Base-by-base conservation (phyloP, 768 basidiomycete species). In the Panellus pusillus region DNA sequence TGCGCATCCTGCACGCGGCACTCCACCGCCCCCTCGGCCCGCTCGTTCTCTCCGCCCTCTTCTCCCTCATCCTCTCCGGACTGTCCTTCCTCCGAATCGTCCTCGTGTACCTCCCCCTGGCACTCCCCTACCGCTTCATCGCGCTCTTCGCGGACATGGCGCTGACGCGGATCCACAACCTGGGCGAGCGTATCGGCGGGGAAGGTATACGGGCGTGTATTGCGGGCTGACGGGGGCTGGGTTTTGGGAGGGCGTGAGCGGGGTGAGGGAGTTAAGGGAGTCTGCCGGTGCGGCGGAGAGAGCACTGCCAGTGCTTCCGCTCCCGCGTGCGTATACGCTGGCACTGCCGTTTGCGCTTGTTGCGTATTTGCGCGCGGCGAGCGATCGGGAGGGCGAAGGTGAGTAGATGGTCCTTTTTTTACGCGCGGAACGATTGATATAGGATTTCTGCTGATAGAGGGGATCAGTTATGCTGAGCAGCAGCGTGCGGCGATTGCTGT, bases 361-460 rank as follows among this genome's bases (percentile, higher is more conserved):
- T 35, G 89, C 92, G 5, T 97, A 96, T 68, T 70, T 98, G 17
- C 91, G 95, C 61, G 89, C 93, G n/a, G 88, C 91, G 2, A 52
- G 59, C 19, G 59, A 61, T 40, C 39, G 42, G 17, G 59, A 54
- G 24, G 58, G 54, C 1, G 54, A 52, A 52, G 57, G 57, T 54
- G 20, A 24, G 52, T 47, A 20, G 2, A 29, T 14, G 12, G 40
- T 8, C 20, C n/a, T 4, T 29, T 28, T n/a, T 29, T 24, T 36
- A 2, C 7, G 24, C 24, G 24, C 24, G 24, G 24, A 24, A 24
- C 24, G 2, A 6, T 24, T 19, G n/a, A 2, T 13, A 3, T 14
- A 28, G 40, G 24, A 44, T 13, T 15, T 15, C 6, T 24, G 24
- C 27, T 27, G 27, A 41, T 18, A 55, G 59, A 61, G 18, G 58